Evolutionary conservation across 768 basidiomycete genomes (phyloP), one percentile per base, ranked within the genome.

Genomic region (Tubosaeta sp.): DNA sequence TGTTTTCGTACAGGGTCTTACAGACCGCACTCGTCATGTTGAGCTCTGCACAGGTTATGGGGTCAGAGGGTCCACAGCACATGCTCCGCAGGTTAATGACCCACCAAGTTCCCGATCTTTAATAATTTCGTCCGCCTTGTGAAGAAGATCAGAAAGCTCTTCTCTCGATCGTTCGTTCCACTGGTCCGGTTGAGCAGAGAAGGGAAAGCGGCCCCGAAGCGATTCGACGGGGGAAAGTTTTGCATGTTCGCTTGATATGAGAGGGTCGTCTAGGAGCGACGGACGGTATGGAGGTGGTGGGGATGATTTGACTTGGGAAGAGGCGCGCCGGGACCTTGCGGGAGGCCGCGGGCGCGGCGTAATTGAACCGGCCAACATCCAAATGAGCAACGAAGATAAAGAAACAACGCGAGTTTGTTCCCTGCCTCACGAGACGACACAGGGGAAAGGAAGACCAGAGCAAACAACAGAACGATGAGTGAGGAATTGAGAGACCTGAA

Each of bases 51-150:
- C 17, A 11, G 14, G 26, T 12, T 83, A 52, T 43, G 50, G 22
- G 32, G 51, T 54, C 52, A 56, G 39, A 57, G 51, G 51, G 39
- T 52, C 51, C 46, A 42, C 35, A 32, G 26, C 29, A 34, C 29
- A 16, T 35, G 34, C 44, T 31, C 27, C 22, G 26, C 41, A 53
- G 43, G 48, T 32, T 17, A 54, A 27, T n/a, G 12, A 57, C 83
- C 46, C 64, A 88, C 91, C 89, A 57, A 78, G 79, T 70, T 88
- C 89, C 35, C 90, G 76, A 53, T 84, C 82, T 64, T 82, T 85
- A 57, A 93, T 91, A 44, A 91, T 73, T 53, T 74, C 81, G 56
- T 86, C 85, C 0, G 89, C 91, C 64, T 84, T 83, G 42, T 82
- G 70, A 33, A 93, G 76, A 39, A 92, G 73, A 39, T 78, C 77